Percentiles rank a stretch among this genome's conserved stretches.
Evolutionary conservation across 192 early-diverging fungal genomes (phyloP).

Genomic region (Coemansia sp.): DNA sequence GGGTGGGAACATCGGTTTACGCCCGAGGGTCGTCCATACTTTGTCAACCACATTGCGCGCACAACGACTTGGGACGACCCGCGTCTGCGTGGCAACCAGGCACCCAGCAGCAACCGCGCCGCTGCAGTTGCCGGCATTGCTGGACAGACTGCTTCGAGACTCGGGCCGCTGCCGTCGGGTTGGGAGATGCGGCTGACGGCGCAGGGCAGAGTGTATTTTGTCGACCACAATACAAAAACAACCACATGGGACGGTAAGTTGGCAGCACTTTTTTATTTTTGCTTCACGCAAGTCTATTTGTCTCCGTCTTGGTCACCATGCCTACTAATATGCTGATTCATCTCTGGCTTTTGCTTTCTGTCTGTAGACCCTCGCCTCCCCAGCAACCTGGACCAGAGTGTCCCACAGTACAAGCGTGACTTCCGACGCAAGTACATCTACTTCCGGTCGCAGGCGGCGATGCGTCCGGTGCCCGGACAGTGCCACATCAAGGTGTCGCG

Average conservation of each 20-base stretch:
- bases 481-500: conserved; percentile 92
- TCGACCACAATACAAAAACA: conserved; percentile 97
- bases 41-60: conserved; percentile 88
- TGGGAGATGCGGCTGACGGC: conserved; percentile 99
- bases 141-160: conserved; percentile 50
- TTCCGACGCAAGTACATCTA: conserved; percentile 97
- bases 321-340: neutral
- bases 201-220: conserved; percentile 95
- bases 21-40: conserved; percentile 81
- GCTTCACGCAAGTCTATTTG: neutral
- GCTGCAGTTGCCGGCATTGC: conserved; percentile 47
- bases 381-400: conserved; percentile 81
- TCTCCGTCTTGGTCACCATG: neutral
- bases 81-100: conserved; percentile 53
- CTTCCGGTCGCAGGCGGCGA: conserved; percentile 89
- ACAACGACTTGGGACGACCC: conserved; percentile 94
- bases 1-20: conserved; percentile 82
- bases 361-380: conserved; percentile 71
- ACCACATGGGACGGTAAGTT: conserved; percentile 93
- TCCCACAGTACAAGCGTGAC: conserved; percentile 99
- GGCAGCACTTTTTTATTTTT: conserved; percentile 3
- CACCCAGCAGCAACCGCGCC: conserved; percentile 40
- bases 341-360: neutral
- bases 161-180: conserved; percentile 92
- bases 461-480: conserved; percentile 86